Evolutionary conservation across 176 grass and related monocot genomes (phyloP).

Genomic region (Musa acuminata): DNA sequence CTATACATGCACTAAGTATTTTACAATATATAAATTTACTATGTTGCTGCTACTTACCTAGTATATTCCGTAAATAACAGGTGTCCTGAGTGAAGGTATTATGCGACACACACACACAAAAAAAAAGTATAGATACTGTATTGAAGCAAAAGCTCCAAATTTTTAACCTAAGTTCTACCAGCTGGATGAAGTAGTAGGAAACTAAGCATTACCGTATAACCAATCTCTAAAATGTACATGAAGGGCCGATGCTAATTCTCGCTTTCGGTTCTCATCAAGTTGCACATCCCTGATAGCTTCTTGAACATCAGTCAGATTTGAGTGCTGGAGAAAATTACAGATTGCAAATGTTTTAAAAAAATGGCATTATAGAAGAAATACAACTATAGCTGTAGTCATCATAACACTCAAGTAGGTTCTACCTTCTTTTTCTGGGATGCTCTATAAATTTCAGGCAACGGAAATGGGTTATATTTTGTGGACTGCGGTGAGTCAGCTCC

Average conservation of each 20-base stretch:
- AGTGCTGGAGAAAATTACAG: conserved; percentile 40
- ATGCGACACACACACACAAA: no score
- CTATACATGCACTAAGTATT: no score
- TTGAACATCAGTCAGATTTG: conserved; percentile 59
- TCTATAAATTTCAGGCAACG: conserved; percentile 76
- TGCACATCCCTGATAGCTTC: conserved; percentile 61
- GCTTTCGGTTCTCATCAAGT: conserved; percentile 79
- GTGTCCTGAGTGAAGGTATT: background rate
- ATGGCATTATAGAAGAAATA: background rate
- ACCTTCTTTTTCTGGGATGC: conserved; percentile 82
- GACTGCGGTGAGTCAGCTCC: conserved; percentile 41
- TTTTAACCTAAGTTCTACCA: background rate
- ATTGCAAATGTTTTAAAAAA: background rate
- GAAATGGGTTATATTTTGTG: conserved; percentile 62
- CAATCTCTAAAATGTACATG: conserved; percentile 94
- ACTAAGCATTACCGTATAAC: conserved; percentile 67
- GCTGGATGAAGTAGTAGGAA: conserved; percentile 3
- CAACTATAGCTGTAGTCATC: background rate
- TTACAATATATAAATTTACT: background rate
- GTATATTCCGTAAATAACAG: background rate
- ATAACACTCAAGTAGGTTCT: background rate
- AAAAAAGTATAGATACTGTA: background rate
- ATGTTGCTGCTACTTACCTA: background rate
- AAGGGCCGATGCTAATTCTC: conserved; percentile 69
- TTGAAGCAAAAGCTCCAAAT: background rate